These are phyloP conservation scores for Wickerhamiella australiensis DNA, from an alignment of 805 yeast genomes.

Conservation along the genomic window DNA sequence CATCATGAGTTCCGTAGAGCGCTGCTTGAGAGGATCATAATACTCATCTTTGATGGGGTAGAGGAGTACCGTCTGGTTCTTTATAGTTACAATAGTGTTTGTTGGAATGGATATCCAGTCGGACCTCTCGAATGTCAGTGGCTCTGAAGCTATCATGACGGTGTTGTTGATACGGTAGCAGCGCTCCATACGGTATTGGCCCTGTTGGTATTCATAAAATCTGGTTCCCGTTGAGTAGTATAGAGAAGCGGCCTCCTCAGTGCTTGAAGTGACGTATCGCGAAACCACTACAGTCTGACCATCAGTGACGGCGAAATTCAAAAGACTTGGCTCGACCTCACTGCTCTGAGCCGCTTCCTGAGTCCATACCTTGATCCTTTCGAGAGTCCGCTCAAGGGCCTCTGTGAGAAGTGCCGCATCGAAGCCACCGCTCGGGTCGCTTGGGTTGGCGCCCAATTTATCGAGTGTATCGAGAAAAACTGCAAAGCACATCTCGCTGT, in stretches of 20 bases:
- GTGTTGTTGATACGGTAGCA: conserved; percentile 86
- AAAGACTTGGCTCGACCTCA: conserved; percentile 58
- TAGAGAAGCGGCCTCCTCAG: conserved; percentile 92
- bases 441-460: conserved; percentile 66
- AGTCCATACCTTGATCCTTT: conserved; percentile 68
- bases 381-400: conserved; percentile 65
- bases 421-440: conserved; percentile 40
- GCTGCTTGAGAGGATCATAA: conserved; percentile 54
- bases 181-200: conserved; percentile 89
- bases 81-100: conserved; percentile 70
- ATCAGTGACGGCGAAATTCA: conserved; percentile 92
- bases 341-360: conserved; percentile 36
- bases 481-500: conserved; percentile 91
- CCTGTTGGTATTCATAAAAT: conserved; percentile 81
- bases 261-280: conserved; percentile 74
- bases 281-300: conserved; percentile 78
- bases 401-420: conserved; percentile 40
- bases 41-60: conserved; percentile 87
- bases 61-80: conserved; percentile 72
- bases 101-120: conserved; percentile 98
- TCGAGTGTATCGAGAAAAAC: conserved; percentile 65
- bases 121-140: conserved; percentile 87
- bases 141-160: conserved; percentile 94
- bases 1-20: conserved; percentile 75
- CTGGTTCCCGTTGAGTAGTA: conserved; percentile 90